Conservation (phyloP, 208 protist genomes). For the Phytomonas francai region DNA sequence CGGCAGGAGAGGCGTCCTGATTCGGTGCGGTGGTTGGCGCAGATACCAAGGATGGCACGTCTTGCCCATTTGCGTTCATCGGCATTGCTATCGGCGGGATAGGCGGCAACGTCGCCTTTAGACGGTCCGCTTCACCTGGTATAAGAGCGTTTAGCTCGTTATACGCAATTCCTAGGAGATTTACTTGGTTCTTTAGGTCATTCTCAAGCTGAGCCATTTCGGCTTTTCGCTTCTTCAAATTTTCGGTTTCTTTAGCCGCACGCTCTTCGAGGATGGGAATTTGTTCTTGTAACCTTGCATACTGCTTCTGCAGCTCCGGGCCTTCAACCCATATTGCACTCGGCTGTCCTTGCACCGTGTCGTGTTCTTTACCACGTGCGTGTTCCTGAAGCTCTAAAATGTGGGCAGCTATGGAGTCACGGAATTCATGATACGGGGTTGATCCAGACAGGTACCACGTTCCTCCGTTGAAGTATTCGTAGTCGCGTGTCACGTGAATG, state of each 20-base stretch:
- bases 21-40: background rate
- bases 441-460: constrained; percentile 70
- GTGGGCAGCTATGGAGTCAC: constrained; percentile 30
- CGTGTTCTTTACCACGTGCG: constrained; percentile 20
- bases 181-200: constrained; percentile 37
- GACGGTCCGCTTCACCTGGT: constrained; percentile 23
- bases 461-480: constrained; percentile 48
- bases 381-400: constrained; percentile 44
- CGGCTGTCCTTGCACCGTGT: constrained; percentile 35
- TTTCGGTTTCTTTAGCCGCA: constrained; percentile 20
- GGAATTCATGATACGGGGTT: constrained; percentile 76
- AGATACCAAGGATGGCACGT: background rate
- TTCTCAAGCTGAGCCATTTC: constrained; percentile 30
- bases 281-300: constrained; percentile 33
- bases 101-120: constrained; percentile 13
- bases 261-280: constrained; percentile 29
- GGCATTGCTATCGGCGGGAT: constrained; percentile 13
- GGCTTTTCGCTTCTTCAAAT: constrained; percentile 20
- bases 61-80: constrained; percentile 7
- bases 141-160: constrained; percentile 38
- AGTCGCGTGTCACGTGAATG: constrained; percentile 39
- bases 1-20: background rate
- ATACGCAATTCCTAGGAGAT: constrained; percentile 36
- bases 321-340: constrained; percentile 26
- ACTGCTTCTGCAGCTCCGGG: constrained; percentile 24